Conservation (phyloP, 805 yeast genomes). For the Monosporozyma aquatica region DNA sequence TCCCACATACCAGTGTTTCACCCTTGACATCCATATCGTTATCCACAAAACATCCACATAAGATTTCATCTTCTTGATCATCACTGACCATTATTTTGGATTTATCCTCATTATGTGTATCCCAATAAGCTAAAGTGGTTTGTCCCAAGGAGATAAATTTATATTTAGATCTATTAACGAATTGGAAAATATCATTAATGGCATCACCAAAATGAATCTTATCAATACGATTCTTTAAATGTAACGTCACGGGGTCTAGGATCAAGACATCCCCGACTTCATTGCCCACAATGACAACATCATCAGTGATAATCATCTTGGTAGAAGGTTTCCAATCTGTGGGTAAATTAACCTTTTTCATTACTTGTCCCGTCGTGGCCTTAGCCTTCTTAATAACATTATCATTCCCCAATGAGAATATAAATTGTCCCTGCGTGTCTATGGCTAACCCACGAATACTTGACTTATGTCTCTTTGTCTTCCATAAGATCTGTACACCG, state of each 20-base stretch:
- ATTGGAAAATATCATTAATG: conserved; percentile 61
- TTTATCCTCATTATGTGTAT: conserved; percentile 38
- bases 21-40: conserved; percentile 39
- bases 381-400: conserved; percentile 66
- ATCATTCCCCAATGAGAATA: conserved; percentile 75
- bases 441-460: conserved; percentile 69
- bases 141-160: conserved; percentile 76
- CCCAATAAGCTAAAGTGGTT: conserved; percentile 70
- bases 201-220: conserved; percentile 66
- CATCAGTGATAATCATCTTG: conserved; percentile 30
- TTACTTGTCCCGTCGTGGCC: conserved; percentile 66
- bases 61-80: conserved; percentile 89
- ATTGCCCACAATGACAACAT: conserved; percentile 45
- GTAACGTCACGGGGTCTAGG: conserved; percentile 48
- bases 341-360: conserved; percentile 35
- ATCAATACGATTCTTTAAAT: conserved; percentile 39
- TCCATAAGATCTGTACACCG: conserved; percentile 48
- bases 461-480: conserved; percentile 83
- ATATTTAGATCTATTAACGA: conserved; percentile 58
- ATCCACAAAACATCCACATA: conserved; percentile 63
- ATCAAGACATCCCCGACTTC: conserved; percentile 65
- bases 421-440: conserved; percentile 39
- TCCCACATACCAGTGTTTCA: conserved; percentile 65
- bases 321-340: conserved; percentile 24
- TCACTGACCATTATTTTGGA: conserved; percentile 53